A percentile compares a stretch with the other conserved stretches of the same genome.
Evolutionary conservation across 306 rosid genomes (phyloP).

Genomic region (Purshia tridentata): DNA sequence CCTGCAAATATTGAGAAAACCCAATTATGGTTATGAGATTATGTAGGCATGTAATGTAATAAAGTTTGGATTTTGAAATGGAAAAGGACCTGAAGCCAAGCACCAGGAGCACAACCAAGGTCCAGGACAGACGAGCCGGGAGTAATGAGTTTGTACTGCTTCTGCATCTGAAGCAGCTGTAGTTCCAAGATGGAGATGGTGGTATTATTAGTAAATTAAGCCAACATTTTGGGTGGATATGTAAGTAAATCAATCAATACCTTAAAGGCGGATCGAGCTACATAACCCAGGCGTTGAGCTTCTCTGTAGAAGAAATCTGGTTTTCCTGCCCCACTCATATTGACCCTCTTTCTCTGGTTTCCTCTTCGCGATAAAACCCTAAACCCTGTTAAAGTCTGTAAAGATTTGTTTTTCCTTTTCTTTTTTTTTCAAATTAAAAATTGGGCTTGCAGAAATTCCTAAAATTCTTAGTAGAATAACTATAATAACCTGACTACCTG

Average conservation of each 20-base stretch:
- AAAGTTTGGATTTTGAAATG: background rate
- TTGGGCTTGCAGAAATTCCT: too few relatives aligned
- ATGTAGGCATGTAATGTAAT: background rate
- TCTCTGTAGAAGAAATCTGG: constrained; percentile 95
- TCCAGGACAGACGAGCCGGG: constrained; percentile 74
- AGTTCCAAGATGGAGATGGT: background rate
- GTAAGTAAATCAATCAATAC: constrained; percentile 10
- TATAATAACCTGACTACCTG: too few relatives aligned
- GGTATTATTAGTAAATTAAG: background rate
- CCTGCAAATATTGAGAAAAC: constrained; percentile 33
- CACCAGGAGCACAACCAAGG: constrained; percentile 97
- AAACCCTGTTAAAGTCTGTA: background rate
- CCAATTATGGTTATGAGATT: background rate
- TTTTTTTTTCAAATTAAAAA: too few relatives aligned
- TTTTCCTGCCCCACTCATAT: constrained; percentile 64
- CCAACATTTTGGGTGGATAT: background rate
- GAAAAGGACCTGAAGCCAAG: constrained; percentile 75
- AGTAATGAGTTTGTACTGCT: constrained; percentile 60
- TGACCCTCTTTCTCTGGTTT: background rate
- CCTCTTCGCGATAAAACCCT: constrained; percentile 7
- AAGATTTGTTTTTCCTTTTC: background rate
- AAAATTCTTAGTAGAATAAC: too few relatives aligned
- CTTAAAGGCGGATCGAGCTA: constrained; percentile 94
- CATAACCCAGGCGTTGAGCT: constrained; percentile 93
- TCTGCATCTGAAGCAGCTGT: constrained; percentile 82